Evolutionary conservation across 805 yeast genomes (phyloP).

Genomic region (Lachancea mirantina): DNA sequence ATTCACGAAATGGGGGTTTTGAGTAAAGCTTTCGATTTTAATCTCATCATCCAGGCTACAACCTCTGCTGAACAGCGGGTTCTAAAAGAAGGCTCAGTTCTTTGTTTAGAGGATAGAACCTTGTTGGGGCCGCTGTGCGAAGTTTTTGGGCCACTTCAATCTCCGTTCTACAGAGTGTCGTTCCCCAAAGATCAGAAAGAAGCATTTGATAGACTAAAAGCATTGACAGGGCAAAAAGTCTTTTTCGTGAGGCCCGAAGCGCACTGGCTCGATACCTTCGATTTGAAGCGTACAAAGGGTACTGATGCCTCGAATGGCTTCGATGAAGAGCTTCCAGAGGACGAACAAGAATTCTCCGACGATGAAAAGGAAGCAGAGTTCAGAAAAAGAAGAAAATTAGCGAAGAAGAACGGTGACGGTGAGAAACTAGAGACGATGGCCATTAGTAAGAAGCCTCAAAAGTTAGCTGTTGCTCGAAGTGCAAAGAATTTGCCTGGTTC

Average conservation of each 20-base stretch:
- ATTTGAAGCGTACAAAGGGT: slow-evolving; percentile 66
- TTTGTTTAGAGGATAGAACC: slow-evolving; percentile 67
- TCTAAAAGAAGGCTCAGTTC: slow-evolving; percentile 69
- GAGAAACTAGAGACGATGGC: too few relatives aligned
- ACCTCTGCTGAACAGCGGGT: slow-evolving; percentile 80
- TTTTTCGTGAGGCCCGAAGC: slow-evolving; percentile 78
- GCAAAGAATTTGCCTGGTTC: too few relatives aligned
- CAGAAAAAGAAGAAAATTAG: slow-evolving; percentile 56
- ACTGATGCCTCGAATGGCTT: slow-evolving; percentile 92
- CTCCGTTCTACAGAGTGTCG: slow-evolving; percentile 74
- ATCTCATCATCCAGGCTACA: slow-evolving; percentile 63
- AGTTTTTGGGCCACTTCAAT: slow-evolving; percentile 79
- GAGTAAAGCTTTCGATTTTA: slow-evolving; percentile 60
- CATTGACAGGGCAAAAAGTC: slow-evolving; percentile 48
- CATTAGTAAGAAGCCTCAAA: too few relatives aligned
- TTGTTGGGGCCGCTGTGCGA: slow-evolving; percentile 76
- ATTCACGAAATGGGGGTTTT: slow-evolving; percentile 68
- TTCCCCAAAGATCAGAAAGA: slow-evolving; percentile 29
- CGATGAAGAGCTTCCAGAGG: slow-evolving; percentile 90
- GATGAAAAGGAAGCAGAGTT: slow-evolving; percentile 80
- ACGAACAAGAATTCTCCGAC: slow-evolving; percentile 91
- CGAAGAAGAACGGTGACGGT: slow-evolving; percentile 38
- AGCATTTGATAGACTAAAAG: slow-evolving; percentile 41
- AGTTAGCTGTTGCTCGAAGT: too few relatives aligned
- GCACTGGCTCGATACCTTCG: slow-evolving; percentile 68